Conservation (phyloP, 768 basidiomycete species). For the Nidularia pulvinata region DNA sequence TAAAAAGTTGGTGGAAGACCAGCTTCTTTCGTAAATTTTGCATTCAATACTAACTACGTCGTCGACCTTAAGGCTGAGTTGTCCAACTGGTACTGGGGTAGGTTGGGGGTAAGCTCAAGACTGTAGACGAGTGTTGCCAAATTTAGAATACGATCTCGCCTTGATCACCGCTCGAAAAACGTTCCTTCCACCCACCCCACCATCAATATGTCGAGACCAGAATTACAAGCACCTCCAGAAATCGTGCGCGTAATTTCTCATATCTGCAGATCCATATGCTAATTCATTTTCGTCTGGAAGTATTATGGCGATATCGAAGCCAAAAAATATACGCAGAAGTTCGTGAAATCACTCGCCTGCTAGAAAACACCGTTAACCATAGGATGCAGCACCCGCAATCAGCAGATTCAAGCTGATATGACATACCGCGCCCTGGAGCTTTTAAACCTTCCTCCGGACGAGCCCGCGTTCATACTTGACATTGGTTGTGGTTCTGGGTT, state of each 20-base stretch:
- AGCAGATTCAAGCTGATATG: constrained; percentile 97
- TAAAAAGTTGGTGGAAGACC: too few species aligned
- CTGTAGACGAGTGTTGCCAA: too few species aligned
- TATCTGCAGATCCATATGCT: neutral
- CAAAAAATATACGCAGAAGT: constrained; percentile 97
- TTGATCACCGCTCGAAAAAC: too few species aligned
- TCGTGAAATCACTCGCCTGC: constrained; percentile 13
- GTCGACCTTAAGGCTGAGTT: too few species aligned
- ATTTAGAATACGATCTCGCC: too few species aligned
- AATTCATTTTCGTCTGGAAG: constrained; percentile 34
- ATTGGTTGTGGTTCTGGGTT: constrained; percentile 98
- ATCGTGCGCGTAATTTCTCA: constrained; percentile 55
- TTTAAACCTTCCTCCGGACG: constrained; percentile 75
- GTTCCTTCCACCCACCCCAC: neutral
- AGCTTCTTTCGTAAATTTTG: too few species aligned
- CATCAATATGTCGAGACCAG: constrained; percentile 77
- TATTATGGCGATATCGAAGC: constrained; percentile 98
- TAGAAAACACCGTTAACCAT: constrained; percentile 5
- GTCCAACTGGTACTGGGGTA: too few species aligned
- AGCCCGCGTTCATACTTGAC: constrained; percentile 87
- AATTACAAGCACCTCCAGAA: constrained; percentile 87
- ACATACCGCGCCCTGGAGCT: constrained; percentile 95
- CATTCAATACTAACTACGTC: too few species aligned
- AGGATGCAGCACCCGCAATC: constrained; percentile 80
- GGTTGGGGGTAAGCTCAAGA: too few species aligned